Conservation (phyloP, 1,284 basidiomycete species). For the Uromyces viciae-fabae region DNA sequence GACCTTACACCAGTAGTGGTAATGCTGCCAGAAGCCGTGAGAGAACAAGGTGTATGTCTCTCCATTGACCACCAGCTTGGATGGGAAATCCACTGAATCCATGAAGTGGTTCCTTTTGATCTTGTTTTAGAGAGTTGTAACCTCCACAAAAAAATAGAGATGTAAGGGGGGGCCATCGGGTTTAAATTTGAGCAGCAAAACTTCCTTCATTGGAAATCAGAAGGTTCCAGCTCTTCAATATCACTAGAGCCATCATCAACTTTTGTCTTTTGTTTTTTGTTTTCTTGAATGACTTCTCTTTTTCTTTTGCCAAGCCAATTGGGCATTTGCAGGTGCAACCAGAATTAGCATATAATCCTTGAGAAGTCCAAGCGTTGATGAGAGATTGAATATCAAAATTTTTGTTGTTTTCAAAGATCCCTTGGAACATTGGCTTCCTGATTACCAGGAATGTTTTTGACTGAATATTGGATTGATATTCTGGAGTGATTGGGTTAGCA, state of each 20-base stretch:
- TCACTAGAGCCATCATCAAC: no score
- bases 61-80: background rate
- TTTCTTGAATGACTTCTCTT: background rate
- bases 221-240: no score
- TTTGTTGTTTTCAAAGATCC: no score
- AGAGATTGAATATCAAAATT: no score
- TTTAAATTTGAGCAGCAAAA: background rate
- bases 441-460: no score
- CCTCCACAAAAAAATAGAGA: background rate
- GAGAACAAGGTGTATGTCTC: background rate
- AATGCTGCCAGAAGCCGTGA: background rate
- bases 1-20: background rate
- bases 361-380: background rate
- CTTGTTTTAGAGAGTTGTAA: background rate
- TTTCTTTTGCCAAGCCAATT: background rate
- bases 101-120: background rate
- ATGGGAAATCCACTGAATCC: background rate
- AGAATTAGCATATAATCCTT: background rate
- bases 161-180: background rate
- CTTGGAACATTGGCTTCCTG: no score
- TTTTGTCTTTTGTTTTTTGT: no score
- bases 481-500: no score
- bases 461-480: background rate
- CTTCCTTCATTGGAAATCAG: background rate
- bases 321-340: background rate